Conservation (phyloP, 805 yeast genomes). For the Scheffersomyces spartinae region DNA sequence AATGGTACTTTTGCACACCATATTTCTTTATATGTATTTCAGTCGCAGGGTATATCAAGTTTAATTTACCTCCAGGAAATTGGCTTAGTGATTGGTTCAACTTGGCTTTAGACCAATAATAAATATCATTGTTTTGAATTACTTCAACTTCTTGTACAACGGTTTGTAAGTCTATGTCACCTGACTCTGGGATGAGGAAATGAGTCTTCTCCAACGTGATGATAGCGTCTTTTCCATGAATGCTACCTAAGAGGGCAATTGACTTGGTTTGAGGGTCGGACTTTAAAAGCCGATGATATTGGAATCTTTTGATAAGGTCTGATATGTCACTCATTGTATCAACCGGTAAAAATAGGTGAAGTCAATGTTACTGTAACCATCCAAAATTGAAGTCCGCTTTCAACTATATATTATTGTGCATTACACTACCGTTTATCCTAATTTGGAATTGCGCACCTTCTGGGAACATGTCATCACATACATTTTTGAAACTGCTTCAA, state of each 20-base stretch:
- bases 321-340: slow-evolving; percentile 1
- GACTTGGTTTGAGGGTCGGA: slow-evolving; percentile 59
- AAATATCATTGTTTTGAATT: slow-evolving; percentile 69
- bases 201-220: slow-evolving; percentile 64
- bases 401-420: too few relatives aligned
- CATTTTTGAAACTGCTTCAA: too few relatives aligned
- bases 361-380: too few relatives aligned
- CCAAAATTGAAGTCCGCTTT: too few relatives aligned
- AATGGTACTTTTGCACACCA: slow-evolving; percentile 43
- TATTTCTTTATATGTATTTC: slow-evolving; percentile 73
- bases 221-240: slow-evolving; percentile 53
- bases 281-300: slow-evolving; percentile 34
- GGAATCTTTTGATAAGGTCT: slow-evolving; percentile 29
- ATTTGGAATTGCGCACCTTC: too few relatives aligned
- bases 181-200: slow-evolving; percentile 25
- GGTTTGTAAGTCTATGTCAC: slow-evolving; percentile 5
- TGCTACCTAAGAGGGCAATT: slow-evolving; percentile 56
- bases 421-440: too few relatives aligned
- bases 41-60: slow-evolving; percentile 82
- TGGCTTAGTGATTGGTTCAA: slow-evolving; percentile 34
- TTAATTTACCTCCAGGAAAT: slow-evolving; percentile 57
- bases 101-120: slow-evolving; percentile 64
- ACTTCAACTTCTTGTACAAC: slow-evolving; percentile 13
- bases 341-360: too few relatives aligned
- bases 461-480: too few relatives aligned